Evolutionary conservation across 2,329 filamentous ascomycete genomes (phyloP).

Genomic region (Xylaria sp.): DNA sequence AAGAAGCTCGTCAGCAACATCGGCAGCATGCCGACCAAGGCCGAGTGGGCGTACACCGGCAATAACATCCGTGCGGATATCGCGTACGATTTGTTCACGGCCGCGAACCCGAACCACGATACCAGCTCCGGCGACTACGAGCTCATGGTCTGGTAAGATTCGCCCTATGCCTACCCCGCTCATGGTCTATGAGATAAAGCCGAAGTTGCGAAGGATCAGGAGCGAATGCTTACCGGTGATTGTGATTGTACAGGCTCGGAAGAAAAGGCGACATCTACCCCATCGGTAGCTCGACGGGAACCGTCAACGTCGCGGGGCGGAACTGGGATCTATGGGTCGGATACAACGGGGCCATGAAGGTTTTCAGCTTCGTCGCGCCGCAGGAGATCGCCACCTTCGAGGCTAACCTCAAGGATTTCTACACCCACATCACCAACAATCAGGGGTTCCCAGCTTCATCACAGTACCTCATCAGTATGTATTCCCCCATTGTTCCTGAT

Average conservation of each 20-base stretch:
- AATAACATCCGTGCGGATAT: conserved; percentile 28
- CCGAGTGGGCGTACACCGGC: conserved; percentile 23
- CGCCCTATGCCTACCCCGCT: background rate
- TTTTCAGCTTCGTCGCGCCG: conserved; percentile 28
- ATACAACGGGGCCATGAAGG: conserved; percentile 28
- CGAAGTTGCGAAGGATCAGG: background rate
- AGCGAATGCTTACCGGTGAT: conserved; percentile 8
- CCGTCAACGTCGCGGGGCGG: conserved; percentile 15
- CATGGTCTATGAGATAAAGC: background rate
- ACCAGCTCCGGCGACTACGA: conserved; percentile 27
- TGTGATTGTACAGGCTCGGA: conserved; percentile 12
- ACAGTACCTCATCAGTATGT: conserved; percentile 28
- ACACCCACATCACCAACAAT: conserved; percentile 16
- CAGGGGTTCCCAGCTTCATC: conserved; percentile 25
- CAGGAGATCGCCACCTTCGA: conserved; percentile 19
- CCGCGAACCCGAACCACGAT: conserved; percentile 26
- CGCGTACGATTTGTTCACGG: conserved; percentile 28
- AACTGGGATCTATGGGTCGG: conserved; percentile 25
- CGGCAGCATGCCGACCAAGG: conserved; percentile 28
- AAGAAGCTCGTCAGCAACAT: conserved; percentile 27
- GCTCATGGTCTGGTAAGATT: conserved; percentile 29
- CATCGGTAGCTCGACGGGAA: conserved; percentile 23
- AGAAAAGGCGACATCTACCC: conserved; percentile 18
- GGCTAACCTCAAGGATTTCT: conserved; percentile 25
- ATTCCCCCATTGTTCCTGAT: background rate